Evolutionary conservation across 1,139 yeast species (phyloP).

Genomic region (Entelexis paramagnoliae): DNA sequence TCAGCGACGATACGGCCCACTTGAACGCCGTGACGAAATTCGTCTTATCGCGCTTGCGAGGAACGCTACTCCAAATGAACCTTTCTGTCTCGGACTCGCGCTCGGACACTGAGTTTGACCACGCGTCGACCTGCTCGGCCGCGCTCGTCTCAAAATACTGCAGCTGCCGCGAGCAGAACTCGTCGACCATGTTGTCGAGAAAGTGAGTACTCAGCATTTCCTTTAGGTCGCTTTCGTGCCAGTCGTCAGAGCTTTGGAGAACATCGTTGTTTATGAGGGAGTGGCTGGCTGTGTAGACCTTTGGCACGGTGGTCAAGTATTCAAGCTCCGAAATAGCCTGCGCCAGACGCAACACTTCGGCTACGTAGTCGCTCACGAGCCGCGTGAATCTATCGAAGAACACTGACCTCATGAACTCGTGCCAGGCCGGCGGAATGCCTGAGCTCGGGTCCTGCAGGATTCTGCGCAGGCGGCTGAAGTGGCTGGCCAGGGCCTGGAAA

Average conservation of each 20-base stretch:
- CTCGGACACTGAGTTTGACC: constrained; percentile 31
- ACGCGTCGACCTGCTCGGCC: constrained; percentile 28
- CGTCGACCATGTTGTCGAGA: constrained; percentile 13
- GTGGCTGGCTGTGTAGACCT: constrained; percentile 2
- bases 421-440: constrained; percentile 12
- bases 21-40: constrained; percentile 48
- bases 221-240: constrained; percentile 1
- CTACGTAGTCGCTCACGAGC: constrained; percentile 2
- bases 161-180: constrained; percentile 14
- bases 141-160: constrained; percentile 9
- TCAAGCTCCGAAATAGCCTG: constrained; percentile 12
- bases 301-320: constrained; percentile 14
- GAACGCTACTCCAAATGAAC: constrained; percentile 37
- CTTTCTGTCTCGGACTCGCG: constrained; percentile 36
- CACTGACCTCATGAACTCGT: background rate
- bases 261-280: background rate
- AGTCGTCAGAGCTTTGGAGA: background rate
- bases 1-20: constrained; percentile 27
- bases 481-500: constrained; percentile 3
- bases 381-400: constrained; percentile 1
- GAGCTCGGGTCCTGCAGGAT: background rate
- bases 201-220: background rate
- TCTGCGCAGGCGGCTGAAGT: background rate
- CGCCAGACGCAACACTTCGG: constrained; percentile 1
- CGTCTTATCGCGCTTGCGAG: constrained; percentile 37